Base-by-base conservation (phyloP, 345 rosid genomes). In the Odontarrhena argentea region DNA sequence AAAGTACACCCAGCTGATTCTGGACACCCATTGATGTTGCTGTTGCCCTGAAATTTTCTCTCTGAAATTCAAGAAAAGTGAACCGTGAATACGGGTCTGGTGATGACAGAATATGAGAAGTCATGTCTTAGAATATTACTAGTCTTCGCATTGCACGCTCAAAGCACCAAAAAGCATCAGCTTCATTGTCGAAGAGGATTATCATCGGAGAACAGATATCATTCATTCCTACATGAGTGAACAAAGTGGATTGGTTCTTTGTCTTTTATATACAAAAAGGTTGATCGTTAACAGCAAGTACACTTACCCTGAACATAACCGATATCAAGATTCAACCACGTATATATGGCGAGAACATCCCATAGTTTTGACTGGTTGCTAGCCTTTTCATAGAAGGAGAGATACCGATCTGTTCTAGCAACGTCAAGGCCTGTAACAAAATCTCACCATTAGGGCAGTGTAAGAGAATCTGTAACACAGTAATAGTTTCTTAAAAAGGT, bases 131-230 rank as follows among this genome's bases (percentile, higher is more conserved):
- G 36, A 60, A 47, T 62, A 74, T 59, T 80, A 92, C 96, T 89
- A 90, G 74, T 84, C 85, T 87, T 53, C 87, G 86, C 98, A 92
- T 92, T 43, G 84, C 87, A 67, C 68, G 91, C 82, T 89, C 92
- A 79, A 86, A 93, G 83, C 98, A 93, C 97, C 98, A 93, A 73
- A 83, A 93, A 42, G 97, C 95, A 68, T 93, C 98, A 7, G 88
- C 97, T 83, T 93, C 98, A 58, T 93, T 75, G 73, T 91, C 95
- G 14, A 88, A 72, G 79, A 93, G 97, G 73, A 93, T 79, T 55
- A 91, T 67, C 89, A 93, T 91, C 26, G 97, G 98, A 32, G 96
- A 93, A 79, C 96, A 87, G 45, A 91, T 90, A 75, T 91, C 98
- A 77, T 84, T 93, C 98, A 93, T 91, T 71, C 98, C 98, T 93